Conservation (phyloP, 176 grass and related monocot species). For the Cymbopogon citratus region DNA sequence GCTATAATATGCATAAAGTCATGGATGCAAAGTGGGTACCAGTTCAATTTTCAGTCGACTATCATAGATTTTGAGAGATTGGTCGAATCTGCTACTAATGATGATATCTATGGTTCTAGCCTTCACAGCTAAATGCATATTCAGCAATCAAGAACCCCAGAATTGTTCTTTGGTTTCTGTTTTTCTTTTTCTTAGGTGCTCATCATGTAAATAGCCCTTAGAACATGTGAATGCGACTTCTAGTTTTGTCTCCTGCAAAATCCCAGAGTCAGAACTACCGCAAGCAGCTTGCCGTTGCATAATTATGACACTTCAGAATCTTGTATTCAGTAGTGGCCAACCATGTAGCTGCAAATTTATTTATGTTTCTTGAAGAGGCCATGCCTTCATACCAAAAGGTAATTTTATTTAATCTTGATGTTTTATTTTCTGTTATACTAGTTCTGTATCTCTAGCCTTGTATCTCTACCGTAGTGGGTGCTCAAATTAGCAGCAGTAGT, state of each 20-base stretch:
- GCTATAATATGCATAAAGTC: constrained; percentile 63
- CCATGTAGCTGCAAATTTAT: neutral
- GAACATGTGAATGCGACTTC: neutral
- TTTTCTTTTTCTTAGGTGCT: constrained; percentile 11
- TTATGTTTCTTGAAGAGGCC: constrained; percentile 5
- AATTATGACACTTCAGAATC: neutral
- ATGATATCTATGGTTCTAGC: constrained; percentile 12
- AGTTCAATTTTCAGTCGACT: constrained; percentile 56
- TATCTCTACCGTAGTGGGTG: neutral
- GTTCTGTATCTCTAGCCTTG: neutral
- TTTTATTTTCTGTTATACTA: neutral
- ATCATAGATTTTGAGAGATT: constrained; percentile 71
- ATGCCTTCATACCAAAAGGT: neutral
- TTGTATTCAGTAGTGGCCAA: neutral
- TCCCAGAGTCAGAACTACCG: neutral
- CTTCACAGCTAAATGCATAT: constrained; percentile 3
- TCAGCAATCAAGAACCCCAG: constrained; percentile 1
- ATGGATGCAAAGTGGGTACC: constrained; percentile 79
- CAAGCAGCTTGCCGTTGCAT: neutral
- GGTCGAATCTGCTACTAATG: constrained; percentile 36
- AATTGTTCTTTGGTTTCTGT: constrained; percentile 19
- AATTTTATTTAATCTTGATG: neutral
- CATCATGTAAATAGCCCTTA: constrained; percentile 43
- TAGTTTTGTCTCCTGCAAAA: constrained; percentile 1
- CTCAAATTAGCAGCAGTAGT: neutral